Conservation (phyloP, 192 early-diverging fungal genomes). For the Chytriomyces confervae region DNA sequence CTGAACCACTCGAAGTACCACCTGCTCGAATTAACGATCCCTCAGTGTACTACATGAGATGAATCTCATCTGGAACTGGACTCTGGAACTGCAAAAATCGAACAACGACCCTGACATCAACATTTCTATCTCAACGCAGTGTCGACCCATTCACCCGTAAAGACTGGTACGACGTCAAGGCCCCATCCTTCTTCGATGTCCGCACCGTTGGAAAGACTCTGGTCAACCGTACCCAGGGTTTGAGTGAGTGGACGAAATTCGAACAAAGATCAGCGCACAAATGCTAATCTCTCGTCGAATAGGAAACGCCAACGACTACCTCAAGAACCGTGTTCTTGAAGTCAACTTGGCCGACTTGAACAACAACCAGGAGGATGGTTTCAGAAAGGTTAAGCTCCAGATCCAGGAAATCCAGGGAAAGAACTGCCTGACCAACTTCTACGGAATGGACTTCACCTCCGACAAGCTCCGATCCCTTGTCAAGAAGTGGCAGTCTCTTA, state of each 20-base stretch:
- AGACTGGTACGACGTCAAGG: constrained; percentile 99
- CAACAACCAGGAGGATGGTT: constrained; percentile 86
- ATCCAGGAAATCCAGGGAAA: constrained; percentile 97
- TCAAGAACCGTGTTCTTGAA: constrained; percentile 97
- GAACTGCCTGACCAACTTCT: constrained; percentile 99
- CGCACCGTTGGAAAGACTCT: constrained; percentile 98
- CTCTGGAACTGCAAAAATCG: no score
- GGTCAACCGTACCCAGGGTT: constrained; percentile 99
- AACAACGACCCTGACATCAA: no score
- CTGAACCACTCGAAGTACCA: no score
- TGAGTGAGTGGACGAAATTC: constrained; percentile 71
- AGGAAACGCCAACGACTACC: constrained; percentile 92
- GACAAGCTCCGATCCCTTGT: constrained; percentile 99
- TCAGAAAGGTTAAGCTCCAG: constrained; percentile 97
- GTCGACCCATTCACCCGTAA: constrained; percentile 99
- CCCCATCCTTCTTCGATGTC: constrained; percentile 92
- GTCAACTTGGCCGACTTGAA: constrained; percentile 95
- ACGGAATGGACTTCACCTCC: constrained; percentile 99
- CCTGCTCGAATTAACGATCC: no score
- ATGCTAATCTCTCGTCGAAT: constrained; percentile 28
- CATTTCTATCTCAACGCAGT: constrained; percentile 49
- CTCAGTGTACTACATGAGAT: no score
- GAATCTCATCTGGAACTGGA: no score
- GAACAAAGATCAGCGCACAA: constrained; percentile 16
- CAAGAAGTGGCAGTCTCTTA: constrained; percentile 98